These are phyloP conservation scores for Senna siamea DNA, from an alignment of 306 rosid genomes.

Conservation along the genomic window DNA sequence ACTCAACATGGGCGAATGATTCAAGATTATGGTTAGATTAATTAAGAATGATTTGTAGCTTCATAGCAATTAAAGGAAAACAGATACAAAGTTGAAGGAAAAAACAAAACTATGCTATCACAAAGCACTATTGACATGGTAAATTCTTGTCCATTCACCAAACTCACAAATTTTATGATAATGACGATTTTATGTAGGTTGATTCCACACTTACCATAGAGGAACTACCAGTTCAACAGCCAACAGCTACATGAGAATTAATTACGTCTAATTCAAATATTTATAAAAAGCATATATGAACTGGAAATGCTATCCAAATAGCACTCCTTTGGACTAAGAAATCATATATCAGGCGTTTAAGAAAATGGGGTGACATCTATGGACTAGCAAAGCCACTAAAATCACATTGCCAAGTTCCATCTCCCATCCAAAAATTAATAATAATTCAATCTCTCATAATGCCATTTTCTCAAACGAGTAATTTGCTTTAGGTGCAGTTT, in stretches of 20 bases:
- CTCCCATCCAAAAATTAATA: not conserved
- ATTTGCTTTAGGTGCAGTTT: constrained; percentile 1
- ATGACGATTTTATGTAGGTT: not conserved
- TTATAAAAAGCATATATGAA: not conserved
- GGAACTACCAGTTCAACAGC: not conserved
- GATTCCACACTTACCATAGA: not conserved
- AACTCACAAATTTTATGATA: not conserved
- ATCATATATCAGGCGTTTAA: not conserved
- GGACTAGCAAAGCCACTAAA: not conserved
- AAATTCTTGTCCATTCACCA: not conserved
- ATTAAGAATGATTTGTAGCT: not conserved
- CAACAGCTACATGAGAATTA: not conserved
- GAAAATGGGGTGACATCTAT: not conserved
- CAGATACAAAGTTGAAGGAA: not conserved
- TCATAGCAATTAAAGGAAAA: not conserved
- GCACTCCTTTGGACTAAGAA: not conserved
- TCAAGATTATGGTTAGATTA: not conserved
- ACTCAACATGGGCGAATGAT: too few relatives aligned
- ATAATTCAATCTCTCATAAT: not conserved
- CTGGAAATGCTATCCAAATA: not conserved
- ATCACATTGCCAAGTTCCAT: not conserved
- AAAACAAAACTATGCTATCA: too few relatives aligned
- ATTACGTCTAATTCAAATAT: not conserved
- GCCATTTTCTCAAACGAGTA: constrained; percentile 2
- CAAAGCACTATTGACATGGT: not conserved